Evolutionary conservation across 495 filamentous ascomycete genomes (phyloP), one percentile per base, ranked within the genome.

Genomic region (Tuber indicum): DNA sequence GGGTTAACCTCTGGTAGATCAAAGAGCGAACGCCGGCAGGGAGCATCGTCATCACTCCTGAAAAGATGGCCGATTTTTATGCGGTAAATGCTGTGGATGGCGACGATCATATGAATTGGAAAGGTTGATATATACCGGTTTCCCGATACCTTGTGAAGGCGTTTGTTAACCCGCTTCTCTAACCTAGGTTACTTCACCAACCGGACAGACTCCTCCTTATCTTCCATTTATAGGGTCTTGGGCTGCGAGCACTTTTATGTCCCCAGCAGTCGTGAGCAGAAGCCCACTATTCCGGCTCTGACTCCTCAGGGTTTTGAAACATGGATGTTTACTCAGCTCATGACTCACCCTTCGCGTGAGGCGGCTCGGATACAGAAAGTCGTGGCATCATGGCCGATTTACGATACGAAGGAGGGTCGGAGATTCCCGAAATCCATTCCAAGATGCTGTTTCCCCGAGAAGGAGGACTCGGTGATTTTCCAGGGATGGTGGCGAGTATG

Each of bases 11-110:
- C 46, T 45, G 16, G 39, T 79, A 94, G 91, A 93, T 96, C 83
- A 90, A 93, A 70, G 89, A 94, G 75, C 93, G 92, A 81, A 85
- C 89, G 36, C 92, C 94, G 0, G 87, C 87, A 52, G 90, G 91
- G 46, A 93, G 88, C 62, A 86, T 96, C 62, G 92, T 97, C n/a
- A 89, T 97, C 45, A 90, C 91, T 0, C 92, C 93, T 3, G 86
- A 89, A 10, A 97, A 97, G 85, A 89, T 98, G 87, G 87, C 90
- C 21, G 87, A 89, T 72, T 94, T 95, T 77, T 97, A 97, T 82
- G 85, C 88, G 36, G 90, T 87, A 73, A 90, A 91, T 75, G 84
- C 86, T 72, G 81, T 95, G 5, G 79, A 88, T 39, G 62, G 52
- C 1, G 84, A 87, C 43, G 94, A 97, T 82, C 84, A 85, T 52